Evolutionary conservation across 208 protist genomes (phyloP).

Genomic region (Leishmania gerbilli): DNA sequence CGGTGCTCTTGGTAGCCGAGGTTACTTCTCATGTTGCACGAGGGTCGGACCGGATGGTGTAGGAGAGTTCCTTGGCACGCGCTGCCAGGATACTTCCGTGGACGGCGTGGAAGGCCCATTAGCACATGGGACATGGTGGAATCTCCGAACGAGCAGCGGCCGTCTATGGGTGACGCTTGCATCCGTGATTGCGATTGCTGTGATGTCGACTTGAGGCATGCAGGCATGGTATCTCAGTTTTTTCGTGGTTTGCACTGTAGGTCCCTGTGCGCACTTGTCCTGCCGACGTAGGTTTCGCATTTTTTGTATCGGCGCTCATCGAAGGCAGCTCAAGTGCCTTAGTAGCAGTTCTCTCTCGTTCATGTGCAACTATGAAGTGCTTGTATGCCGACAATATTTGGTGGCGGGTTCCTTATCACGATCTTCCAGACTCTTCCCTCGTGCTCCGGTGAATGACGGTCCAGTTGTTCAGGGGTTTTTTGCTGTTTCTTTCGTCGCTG

Average conservation of each 20-base stretch:
- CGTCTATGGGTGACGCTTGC: constrained; percentile 7
- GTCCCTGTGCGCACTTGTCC: too few species aligned
- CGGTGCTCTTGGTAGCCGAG: constrained; percentile 23
- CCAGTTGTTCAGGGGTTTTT: background rate
- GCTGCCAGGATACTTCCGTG: constrained; percentile 2
- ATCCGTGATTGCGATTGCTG: background rate
- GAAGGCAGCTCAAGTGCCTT: too few species aligned
- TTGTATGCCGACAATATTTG: background rate
- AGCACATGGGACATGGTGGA: constrained; percentile 1
- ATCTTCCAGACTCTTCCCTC: background rate
- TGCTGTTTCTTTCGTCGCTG: background rate
- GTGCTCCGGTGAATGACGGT: background rate
- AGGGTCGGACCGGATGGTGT: constrained; percentile 9
- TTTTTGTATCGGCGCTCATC: too few species aligned
- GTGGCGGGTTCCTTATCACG: background rate
- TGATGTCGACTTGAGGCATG: background rate
- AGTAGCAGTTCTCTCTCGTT: too few species aligned
- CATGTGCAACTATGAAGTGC: too few species aligned
- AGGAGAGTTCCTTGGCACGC: constrained; percentile 12
- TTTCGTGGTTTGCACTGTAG: too few species aligned
- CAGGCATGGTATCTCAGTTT: background rate
- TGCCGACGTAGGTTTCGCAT: background rate
- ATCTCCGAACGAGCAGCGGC: background rate
- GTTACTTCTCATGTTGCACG: constrained; percentile 25
- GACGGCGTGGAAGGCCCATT: background rate